Percentiles rank a stretch among this genome's conserved stretches.
Conservation (phyloP, 2,329 filamentous ascomycete genomes). For the Beauveria varroae region DNA sequence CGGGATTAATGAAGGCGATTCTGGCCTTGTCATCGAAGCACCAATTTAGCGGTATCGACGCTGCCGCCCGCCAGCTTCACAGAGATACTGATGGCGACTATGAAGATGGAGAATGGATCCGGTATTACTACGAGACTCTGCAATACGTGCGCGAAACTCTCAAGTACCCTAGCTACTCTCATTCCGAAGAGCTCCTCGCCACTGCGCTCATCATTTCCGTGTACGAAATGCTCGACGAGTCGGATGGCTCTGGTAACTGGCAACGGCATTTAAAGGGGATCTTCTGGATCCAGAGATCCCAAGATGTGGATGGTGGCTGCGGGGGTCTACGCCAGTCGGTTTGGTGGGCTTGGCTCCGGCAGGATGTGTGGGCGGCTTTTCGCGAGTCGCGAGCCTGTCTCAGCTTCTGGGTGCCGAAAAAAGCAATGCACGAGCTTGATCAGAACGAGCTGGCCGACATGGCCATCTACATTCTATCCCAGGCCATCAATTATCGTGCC, state of each 20-base stretch:
- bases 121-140: conserved; percentile 53
- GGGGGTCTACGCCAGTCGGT: conserved; percentile 47
- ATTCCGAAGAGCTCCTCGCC: conserved; percentile 39
- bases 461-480: conserved; percentile 29
- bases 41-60: conserved; percentile 1
- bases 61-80: neutral
- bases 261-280: conserved; percentile 54
- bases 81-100: conserved; percentile 23
- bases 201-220: conserved; percentile 51
- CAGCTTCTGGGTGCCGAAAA: conserved; percentile 48
- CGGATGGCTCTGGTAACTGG: conserved; percentile 38
- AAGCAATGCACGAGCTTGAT: conserved; percentile 35
- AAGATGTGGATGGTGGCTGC: conserved; percentile 50
- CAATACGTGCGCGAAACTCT: conserved; percentile 51
- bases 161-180: conserved; percentile 39
- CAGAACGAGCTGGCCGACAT: conserved; percentile 44
- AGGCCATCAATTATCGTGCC: conserved; percentile 51
- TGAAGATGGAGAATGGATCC: conserved; percentile 21
- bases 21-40: conserved; percentile 47
- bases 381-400: conserved; percentile 46
- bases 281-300: conserved; percentile 56
- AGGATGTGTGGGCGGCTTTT: conserved; percentile 57
- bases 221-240: conserved; percentile 56
- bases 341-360: conserved; percentile 58
- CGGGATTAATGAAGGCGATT: conserved; percentile 47